A percentile compares a stretch with the other conserved stretches of the same genome.
phyloP scores from a whole-genome alignment of 1,284 basidiomycete species.

The Pascua sp. region DNA sequence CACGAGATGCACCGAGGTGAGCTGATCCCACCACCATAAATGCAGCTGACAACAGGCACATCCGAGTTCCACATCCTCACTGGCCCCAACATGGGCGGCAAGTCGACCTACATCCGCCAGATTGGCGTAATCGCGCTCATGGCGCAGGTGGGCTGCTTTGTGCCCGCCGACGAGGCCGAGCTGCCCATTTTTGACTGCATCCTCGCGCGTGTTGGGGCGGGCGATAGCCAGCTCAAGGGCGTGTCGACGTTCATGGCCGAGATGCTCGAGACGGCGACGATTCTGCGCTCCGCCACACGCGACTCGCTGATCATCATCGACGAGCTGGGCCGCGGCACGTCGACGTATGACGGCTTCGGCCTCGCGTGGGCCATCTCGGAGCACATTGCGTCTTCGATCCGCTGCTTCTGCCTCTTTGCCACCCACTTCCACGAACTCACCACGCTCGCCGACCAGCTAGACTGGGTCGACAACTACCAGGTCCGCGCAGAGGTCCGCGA shows the following conservation, averaged over 20 bases:
- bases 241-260: slow-evolving; percentile 99
- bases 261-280: slow-evolving; percentile 90
- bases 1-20: slow-evolving; percentile 25
- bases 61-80: slow-evolving; percentile 55
- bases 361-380: slow-evolving; percentile 99
- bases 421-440: slow-evolving; percentile 99
- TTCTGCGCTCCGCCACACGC: slow-evolving; percentile 85
- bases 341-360: slow-evolving; percentile 97
- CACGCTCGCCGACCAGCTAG: slow-evolving; percentile 76
- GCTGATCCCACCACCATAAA: slow-evolving; percentile 6
- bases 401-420: slow-evolving; percentile 91
- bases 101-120: slow-evolving; percentile 87
- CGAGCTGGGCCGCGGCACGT: slow-evolving; percentile 96
- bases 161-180: slow-evolving; percentile 79
- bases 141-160: slow-evolving; percentile 93
- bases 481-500: slow-evolving; percentile 86
- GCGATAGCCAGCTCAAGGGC: slow-evolving; percentile 95
- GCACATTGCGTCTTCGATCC: slow-evolving; percentile 90
- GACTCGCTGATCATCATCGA: slow-evolving; percentile 98
- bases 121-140: slow-evolving; percentile 91
- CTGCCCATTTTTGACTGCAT: slow-evolving; percentile 96
- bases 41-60: slow-evolving; percentile 25
- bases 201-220: slow-evolving; percentile 91
- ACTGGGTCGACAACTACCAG: slow-evolving; percentile 89
- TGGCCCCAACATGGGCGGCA: slow-evolving; percentile 95